phyloP scores from a whole-genome alignment of 257 asterid species.

The Hygrophila difformis region DNA sequence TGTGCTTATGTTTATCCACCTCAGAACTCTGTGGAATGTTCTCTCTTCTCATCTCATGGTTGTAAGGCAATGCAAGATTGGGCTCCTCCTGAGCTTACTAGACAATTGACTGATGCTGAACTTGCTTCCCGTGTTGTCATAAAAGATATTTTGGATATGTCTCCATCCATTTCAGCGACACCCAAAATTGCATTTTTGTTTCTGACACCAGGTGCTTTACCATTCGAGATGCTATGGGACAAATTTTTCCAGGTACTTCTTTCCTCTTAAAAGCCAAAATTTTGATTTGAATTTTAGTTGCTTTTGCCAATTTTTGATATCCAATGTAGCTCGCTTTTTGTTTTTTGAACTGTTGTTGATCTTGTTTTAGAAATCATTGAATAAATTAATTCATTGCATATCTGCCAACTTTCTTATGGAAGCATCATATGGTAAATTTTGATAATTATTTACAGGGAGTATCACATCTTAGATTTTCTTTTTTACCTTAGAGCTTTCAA shows the following conservation, averaged over 20 bases:
- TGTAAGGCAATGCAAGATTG: constrained; percentile 65
- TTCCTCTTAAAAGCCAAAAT: not conserved
- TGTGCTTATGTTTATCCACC: constrained; percentile 93
- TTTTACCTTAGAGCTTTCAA: too few relatives aligned
- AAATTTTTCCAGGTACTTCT: constrained; percentile 76
- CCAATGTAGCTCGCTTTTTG: too few relatives aligned
- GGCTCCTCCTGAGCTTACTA: constrained; percentile 78
- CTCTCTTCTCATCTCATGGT: constrained; percentile 67
- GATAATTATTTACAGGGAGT: too few relatives aligned
- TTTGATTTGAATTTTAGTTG: not conserved
- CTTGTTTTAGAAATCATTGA: too few relatives aligned
- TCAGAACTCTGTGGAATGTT: constrained; percentile 70
- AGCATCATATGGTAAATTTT: too few relatives aligned
- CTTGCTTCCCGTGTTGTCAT: constrained; percentile 83
- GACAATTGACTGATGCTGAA: constrained; percentile 84
- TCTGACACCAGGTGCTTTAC: constrained; percentile 93
- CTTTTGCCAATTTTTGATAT: not conserved
- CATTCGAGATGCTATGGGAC: constrained; percentile 97
- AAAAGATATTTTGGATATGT: constrained; percentile 63
- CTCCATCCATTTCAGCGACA: constrained; percentile 28
- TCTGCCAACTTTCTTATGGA: too few relatives aligned
- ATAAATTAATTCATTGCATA: too few relatives aligned
- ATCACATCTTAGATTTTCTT: too few relatives aligned
- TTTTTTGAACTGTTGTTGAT: too few relatives aligned
- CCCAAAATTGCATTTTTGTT: constrained; percentile 90